Percentiles rank a stretch among this genome's conserved stretches.
phyloP scores from a whole-genome alignment of 2,329 filamentous ascomycete genomes.

The Fusarium aywerte region DNA sequence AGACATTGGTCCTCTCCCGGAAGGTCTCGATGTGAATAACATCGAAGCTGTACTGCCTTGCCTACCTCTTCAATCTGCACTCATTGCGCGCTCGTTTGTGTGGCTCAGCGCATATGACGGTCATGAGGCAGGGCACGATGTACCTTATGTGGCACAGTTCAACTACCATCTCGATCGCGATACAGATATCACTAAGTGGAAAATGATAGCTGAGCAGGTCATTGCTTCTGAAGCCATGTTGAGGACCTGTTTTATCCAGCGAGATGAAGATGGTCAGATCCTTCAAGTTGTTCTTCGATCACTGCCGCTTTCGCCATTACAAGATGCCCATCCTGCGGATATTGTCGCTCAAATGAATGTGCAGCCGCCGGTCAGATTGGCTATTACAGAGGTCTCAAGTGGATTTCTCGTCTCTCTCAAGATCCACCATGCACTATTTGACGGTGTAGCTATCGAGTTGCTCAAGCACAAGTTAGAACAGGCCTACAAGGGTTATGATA shows the following conservation, averaged over 20 bases:
- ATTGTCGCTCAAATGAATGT: slow-evolving; percentile 7
- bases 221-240: slow-evolving; percentile 17
- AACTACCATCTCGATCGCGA: slow-evolving; percentile 1
- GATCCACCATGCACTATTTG: slow-evolving; percentile 25
- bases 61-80: slow-evolving; percentile 22
- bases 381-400: too few relatives aligned
- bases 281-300: slow-evolving; percentile 20
- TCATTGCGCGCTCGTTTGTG: slow-evolving; percentile 20
- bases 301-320: not conserved
- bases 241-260: slow-evolving; percentile 24
- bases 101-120: not conserved
- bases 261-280: slow-evolving; percentile 15
- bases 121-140: not conserved
- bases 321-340: not conserved
- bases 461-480: slow-evolving; percentile 17
- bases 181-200: slow-evolving; percentile 15
- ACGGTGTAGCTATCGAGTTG: slow-evolving; percentile 5
- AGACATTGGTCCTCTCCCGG: not conserved
- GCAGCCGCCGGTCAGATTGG: slow-evolving; percentile 1
- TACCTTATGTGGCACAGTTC: slow-evolving; percentile 27
- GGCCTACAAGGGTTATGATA: not conserved
- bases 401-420: not conserved
- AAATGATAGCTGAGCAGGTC: not conserved
- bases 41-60: slow-evolving; percentile 20
- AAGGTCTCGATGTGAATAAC: not conserved